Evolutionary conservation across 1,139 yeast species (phyloP).

Genomic region (Hyphopichia fennica): DNA sequence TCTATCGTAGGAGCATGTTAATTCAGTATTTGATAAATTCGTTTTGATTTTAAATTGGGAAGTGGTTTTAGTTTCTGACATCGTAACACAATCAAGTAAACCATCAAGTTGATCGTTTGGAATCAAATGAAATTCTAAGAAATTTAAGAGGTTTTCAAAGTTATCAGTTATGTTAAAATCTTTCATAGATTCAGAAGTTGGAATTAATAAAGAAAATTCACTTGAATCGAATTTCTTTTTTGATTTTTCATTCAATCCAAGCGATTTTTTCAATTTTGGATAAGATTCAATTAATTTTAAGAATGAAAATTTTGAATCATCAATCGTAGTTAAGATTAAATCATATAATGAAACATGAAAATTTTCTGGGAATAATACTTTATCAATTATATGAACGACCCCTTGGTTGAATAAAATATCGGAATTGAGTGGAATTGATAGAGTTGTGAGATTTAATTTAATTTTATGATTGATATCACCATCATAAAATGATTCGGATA

Average conservation of each 20-base stretch:
- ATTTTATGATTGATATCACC: slow-evolving; percentile 26
- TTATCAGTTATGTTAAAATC: slow-evolving; percentile 52
- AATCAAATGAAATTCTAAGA: slow-evolving; percentile 69
- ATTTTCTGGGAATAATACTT: slow-evolving; percentile 57
- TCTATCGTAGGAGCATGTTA: slow-evolving; percentile 44
- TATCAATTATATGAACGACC: slow-evolving; percentile 71
- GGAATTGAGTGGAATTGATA: slow-evolving; percentile 43
- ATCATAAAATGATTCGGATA: slow-evolving; percentile 20
- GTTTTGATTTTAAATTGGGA: slow-evolving; percentile 15
- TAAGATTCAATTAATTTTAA: slow-evolving; percentile 44
- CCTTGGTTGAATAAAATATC: slow-evolving; percentile 84
- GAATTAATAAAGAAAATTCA: slow-evolving; percentile 74
- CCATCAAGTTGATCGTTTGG: slow-evolving; percentile 48
- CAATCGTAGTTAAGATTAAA: slow-evolving; percentile 48
- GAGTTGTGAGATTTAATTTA: slow-evolving; percentile 24
- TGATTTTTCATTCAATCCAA: slow-evolving; percentile 17
- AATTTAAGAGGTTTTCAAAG: slow-evolving; percentile 46
- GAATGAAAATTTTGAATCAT: slow-evolving; percentile 48
- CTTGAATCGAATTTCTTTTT: slow-evolving; percentile 14
- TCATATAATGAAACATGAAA: slow-evolving; percentile 57
- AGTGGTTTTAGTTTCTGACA: background rate
- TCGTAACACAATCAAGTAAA: slow-evolving; percentile 33
- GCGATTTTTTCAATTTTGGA: slow-evolving; percentile 24
- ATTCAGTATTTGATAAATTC: slow-evolving; percentile 37
- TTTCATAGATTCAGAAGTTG: slow-evolving; percentile 58